A percentile compares a stretch with the other conserved stretches of the same genome.
Conservation (phyloP, 805 yeast species). For the Pichia scutulata region DNA sequence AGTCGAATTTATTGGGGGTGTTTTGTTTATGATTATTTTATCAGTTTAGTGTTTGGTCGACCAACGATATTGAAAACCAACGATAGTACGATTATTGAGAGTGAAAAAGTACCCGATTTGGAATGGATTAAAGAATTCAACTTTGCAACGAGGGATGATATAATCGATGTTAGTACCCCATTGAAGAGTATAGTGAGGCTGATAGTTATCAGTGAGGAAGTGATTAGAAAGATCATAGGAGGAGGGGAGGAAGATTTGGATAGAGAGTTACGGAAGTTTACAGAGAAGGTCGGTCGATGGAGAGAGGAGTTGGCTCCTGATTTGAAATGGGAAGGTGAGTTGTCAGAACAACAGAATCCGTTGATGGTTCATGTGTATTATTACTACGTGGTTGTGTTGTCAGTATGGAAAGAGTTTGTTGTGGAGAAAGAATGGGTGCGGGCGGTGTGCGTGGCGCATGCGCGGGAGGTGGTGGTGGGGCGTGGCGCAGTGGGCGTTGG, state of each 20-base stretch:
- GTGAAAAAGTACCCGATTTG: slow-evolving; percentile 52
- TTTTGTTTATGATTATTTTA: slow-evolving; percentile 56
- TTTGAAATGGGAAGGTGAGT: slow-evolving; percentile 38
- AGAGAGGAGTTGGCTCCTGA: slow-evolving; percentile 40
- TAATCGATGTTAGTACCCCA: slow-evolving; percentile 35
- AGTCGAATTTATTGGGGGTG: slow-evolving; percentile 63
- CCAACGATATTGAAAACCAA: slow-evolving; percentile 47
- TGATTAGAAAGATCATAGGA: slow-evolving; percentile 35
- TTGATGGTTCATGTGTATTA: slow-evolving; percentile 45
- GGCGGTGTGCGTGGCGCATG: background rate
- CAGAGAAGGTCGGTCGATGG: slow-evolving; percentile 31
- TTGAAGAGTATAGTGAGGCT: slow-evolving; percentile 35
- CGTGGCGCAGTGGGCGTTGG: background rate
- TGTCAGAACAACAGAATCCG: slow-evolving; percentile 33
- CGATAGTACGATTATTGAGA: slow-evolving; percentile 54
- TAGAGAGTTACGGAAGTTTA: slow-evolving; percentile 1
- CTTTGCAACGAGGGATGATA: slow-evolving; percentile 28
- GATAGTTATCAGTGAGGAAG: slow-evolving; percentile 37
- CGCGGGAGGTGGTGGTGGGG: background rate
- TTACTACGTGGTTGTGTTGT: slow-evolving; percentile 50
- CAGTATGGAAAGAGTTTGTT: background rate
- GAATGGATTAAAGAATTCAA: slow-evolving; percentile 54
- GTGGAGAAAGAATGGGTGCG: background rate
- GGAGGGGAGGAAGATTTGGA: background rate
- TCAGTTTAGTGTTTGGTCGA: slow-evolving; percentile 50